Evolutionary conservation across 2,329 filamentous ascomycete genomes (phyloP).

Genomic region (Colletotrichum destructivum): DNA sequence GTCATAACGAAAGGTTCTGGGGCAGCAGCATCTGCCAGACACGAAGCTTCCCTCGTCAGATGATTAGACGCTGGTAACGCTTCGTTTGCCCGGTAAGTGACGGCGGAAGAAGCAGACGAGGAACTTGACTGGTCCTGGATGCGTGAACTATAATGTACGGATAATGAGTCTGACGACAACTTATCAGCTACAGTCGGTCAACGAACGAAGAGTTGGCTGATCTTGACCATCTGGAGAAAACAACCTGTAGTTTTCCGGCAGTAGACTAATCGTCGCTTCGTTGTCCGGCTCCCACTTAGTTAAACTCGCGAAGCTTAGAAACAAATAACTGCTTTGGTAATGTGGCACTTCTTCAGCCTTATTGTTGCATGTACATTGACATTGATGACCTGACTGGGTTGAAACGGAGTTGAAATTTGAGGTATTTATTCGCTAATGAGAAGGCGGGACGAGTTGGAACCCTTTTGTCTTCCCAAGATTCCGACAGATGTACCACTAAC

Average conservation of each 20-base stretch:
- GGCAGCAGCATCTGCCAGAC: conserved; percentile 56
- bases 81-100: conserved; percentile 36
- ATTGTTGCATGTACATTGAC: too few species aligned
- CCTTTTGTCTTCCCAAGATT: too few species aligned
- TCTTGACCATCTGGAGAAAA: conserved; percentile 54
- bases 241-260: conserved; percentile 50
- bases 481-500: too few species aligned
- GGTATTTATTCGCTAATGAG: too few species aligned
- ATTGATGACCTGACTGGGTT: too few species aligned
- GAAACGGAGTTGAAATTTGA: too few species aligned
- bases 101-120: conserved; percentile 36
- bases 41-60: conserved; percentile 49
- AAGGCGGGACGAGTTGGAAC: too few species aligned
- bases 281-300: too few species aligned
- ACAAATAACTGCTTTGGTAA: too few species aligned
- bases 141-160: conserved; percentile 13
- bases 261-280: too few species aligned
- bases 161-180: conserved; percentile 29
- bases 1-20: conserved; percentile 51
- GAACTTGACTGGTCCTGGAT: conserved; percentile 47
- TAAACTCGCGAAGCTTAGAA: too few species aligned
- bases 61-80: conserved; percentile 44
- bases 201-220: conserved; percentile 51
- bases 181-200: conserved; percentile 55
- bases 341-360: too few species aligned